Evolutionary conservation across 2,329 filamentous ascomycete genomes (phyloP).

Genomic region (Mycocentrospora acerina): DNA sequence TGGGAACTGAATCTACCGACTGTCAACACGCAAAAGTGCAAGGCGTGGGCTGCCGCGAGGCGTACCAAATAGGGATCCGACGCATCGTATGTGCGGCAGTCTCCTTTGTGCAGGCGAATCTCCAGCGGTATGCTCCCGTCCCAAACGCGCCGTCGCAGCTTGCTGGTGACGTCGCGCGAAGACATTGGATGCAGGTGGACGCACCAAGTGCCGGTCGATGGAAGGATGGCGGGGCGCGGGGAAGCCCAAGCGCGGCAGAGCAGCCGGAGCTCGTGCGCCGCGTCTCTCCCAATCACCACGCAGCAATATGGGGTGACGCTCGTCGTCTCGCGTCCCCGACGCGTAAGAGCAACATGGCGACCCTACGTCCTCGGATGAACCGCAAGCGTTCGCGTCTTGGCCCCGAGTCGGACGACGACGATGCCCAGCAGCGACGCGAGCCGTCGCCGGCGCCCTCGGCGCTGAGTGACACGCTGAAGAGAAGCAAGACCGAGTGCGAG

Average conservation of each 20-base stretch:
- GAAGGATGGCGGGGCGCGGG: constrained; percentile 9
- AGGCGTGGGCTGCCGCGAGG: too few species aligned
- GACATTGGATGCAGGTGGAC: constrained; percentile 17
- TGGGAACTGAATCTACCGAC: constrained; percentile 58
- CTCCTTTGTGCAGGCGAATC: constrained; percentile 59
- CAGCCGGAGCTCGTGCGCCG: not conserved
- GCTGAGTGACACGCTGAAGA: constrained; percentile 32
- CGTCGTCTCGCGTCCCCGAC: too few species aligned
- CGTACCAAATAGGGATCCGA: constrained; percentile 62
- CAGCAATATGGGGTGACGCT: too few species aligned
- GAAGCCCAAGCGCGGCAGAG: constrained; percentile 6
- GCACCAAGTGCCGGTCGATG: constrained; percentile 10
- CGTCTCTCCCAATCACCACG: too few species aligned
- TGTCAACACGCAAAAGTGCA: constrained; percentile 2
- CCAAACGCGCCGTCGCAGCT: constrained; percentile 57
- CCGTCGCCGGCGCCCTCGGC: constrained; percentile 22
- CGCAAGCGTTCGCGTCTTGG: constrained; percentile 38
- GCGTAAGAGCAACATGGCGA: too few species aligned
- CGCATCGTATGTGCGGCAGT: constrained; percentile 62
- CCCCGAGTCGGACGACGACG: constrained; percentile 28
- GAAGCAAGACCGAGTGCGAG: constrained; percentile 38
- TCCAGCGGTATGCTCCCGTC: constrained; percentile 61
- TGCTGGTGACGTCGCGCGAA: constrained; percentile 38
- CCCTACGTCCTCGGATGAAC: constrained; percentile 12
- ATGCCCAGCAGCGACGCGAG: constrained; percentile 16